Evolutionary conservation across 306 rosid genomes (phyloP), one percentile per base, ranked within the genome.

Genomic region (Cucurbita argyrosperma): DNA sequence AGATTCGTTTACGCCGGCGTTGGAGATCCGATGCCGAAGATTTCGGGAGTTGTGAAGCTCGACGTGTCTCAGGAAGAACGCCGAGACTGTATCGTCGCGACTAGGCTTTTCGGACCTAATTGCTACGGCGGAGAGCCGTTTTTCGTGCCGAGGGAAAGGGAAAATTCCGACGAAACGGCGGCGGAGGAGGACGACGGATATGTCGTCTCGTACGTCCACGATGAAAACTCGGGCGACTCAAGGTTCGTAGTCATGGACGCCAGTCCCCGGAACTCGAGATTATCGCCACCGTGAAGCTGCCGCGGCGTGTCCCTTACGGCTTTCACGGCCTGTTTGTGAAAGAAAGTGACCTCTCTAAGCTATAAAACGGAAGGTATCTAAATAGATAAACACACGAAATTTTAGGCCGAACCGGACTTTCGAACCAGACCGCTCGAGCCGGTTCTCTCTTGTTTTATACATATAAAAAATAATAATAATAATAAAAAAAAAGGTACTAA

Each of bases 11-110:
- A 90, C 70, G 98, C 98, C 2, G 98, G 84, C 0, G 46, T 90
- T 0, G 96, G 98, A 3, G 89, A 94, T 63, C 98, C 98, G 0
- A 89, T 90, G 96, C 98, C 97, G 15, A 94, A 89, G 78, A 82
- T 94, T 10, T 35, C 96, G 0, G 99, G 99, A n/a, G 87, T 91
- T 51, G 99, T 87, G 40, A 94, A 94, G 79, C 79, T 94, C 0
- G 99, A 94, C 61, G 79, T 94, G 63, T 80, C 83, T 10, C 83
- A 59, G 0, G 80, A 60, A 35, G 82, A 84, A 68, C 76, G 84
- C 3, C 16, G 76, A n/a, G 91, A 90, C 54, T 82, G 88, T 13
- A 87, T 82, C 26, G 87, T 88, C 23, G 96, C 84, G 0, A 71
- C 86, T 51, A 80, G 92, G 72, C 85, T 94, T 85, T 94, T 4